Evolutionary conservation across 148 eudicot genomes (phyloP).

Genomic region (Arbutus unedo): DNA sequence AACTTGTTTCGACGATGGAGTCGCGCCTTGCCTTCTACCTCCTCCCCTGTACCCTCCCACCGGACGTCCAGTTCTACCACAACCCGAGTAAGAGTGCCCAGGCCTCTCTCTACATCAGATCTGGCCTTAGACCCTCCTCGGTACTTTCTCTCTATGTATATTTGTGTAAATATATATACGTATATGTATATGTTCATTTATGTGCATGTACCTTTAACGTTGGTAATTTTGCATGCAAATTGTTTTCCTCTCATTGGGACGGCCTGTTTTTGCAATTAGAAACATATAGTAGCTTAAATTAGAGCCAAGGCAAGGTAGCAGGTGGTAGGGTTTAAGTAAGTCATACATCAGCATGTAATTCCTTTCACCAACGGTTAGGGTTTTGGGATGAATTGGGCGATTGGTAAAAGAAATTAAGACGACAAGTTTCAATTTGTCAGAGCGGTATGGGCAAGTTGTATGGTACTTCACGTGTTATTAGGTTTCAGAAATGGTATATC

Average conservation of each 20-base stretch:
- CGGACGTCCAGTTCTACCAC: constrained; percentile 47
- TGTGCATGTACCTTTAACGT: not conserved
- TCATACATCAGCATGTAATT: not conserved
- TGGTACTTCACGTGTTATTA: not conserved
- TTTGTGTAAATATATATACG: too few species aligned
- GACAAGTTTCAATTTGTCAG: not conserved
- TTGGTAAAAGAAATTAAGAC: not conserved
- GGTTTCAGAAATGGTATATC: not conserved
- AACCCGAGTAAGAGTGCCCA: constrained; percentile 45
- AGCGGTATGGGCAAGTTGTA: not conserved
- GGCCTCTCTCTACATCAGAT: constrained; percentile 53
- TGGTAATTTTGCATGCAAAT: not conserved
- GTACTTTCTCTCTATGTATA: constrained; percentile 30
- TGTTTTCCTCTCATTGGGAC: not conserved
- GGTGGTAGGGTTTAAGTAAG: not conserved
- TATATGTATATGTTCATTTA: too few species aligned
- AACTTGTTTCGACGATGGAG: constrained; percentile 60
- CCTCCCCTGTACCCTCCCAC: constrained; percentile 64
- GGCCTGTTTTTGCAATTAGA: not conserved
- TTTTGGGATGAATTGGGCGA: not conserved
- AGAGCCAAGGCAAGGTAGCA: not conserved
- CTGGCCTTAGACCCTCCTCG: constrained; percentile 59
- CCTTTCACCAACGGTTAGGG: not conserved
- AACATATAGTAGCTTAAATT: not conserved
- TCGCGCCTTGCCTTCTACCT: constrained; percentile 43